These are phyloP conservation scores for Diaporthe citrichinensis DNA, from an alignment of 2,329 filamentous ascomycete species.

Conservation along the genomic window DNA sequence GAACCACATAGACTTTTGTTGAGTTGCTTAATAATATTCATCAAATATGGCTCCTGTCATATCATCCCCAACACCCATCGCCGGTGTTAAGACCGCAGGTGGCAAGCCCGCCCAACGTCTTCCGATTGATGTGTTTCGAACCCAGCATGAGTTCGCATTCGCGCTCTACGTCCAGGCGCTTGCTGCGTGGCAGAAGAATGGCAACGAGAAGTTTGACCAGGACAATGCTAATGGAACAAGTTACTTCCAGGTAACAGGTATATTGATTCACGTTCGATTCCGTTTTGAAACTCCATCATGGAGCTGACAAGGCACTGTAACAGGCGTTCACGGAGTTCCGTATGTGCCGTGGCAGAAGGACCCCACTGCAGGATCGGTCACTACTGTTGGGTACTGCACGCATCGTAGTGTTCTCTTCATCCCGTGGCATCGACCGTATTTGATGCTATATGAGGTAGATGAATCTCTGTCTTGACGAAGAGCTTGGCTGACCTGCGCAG, in stretches of 20 bases:
- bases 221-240: constrained; percentile 17
- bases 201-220: constrained; percentile 13
- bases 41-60: constrained; percentile 44
- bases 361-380: background rate
- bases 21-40: too few species aligned
- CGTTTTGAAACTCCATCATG: background rate
- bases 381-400: constrained; percentile 23
- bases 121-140: constrained; percentile 23
- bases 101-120: constrained; percentile 4
- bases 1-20: too few species aligned
- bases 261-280: background rate
- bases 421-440: constrained; percentile 11
- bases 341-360: constrained; percentile 27
- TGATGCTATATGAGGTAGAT: constrained; percentile 29
- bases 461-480: rapidly evolving
- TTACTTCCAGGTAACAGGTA: constrained; percentile 11
- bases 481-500: background rate
- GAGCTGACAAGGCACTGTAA: background rate
- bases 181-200: constrained; percentile 21
- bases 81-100: background rate
- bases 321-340: constrained; percentile 2
- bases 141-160: constrained; percentile 15
- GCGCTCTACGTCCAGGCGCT: constrained; percentile 33
- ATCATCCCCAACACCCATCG: constrained; percentile 1
- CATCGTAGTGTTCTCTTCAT: constrained; percentile 37